A percentile compares a stretch with the other conserved stretches of the same genome.
phyloP scores from a whole-genome alignment of 441 rosid species.

The Omphalea diandra region DNA sequence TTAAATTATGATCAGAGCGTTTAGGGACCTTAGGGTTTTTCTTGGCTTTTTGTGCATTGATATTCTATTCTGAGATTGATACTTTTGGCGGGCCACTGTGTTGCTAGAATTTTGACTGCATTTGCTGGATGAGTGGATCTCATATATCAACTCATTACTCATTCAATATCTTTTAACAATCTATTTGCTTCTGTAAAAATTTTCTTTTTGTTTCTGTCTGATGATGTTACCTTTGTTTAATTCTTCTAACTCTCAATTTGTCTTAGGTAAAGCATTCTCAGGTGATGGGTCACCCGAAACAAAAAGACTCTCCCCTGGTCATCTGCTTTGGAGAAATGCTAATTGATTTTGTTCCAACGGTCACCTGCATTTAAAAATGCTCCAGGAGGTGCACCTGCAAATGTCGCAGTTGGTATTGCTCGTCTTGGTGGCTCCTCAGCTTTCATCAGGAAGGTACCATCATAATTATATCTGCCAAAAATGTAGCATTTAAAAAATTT shows the following conservation, averaged over 20 bases:
- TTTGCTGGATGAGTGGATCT: not conserved
- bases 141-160: not conserved
- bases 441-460: conserved; percentile 77
- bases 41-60: not conserved
- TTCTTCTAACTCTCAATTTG: not conserved
- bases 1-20: not conserved
- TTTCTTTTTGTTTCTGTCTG: not conserved
- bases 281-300: conserved; percentile 43
- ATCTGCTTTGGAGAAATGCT: conserved; percentile 96
- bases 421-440: conserved; percentile 97
- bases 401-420: conserved; percentile 97
- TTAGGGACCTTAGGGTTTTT: not conserved
- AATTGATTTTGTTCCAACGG: conserved; percentile 90
- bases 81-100: too few relatives aligned
- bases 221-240: too few relatives aligned
- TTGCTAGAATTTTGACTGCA: too few relatives aligned
- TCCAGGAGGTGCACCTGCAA: conserved; percentile 98
- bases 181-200: not conserved
- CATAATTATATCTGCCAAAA: conserved; percentile 1
- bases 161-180: not conserved
- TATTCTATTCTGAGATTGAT: not conserved
- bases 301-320: conserved; percentile 54
- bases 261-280: conserved; percentile 52
- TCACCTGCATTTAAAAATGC: conserved; percentile 85
- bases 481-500: not conserved